phyloP scores from a whole-genome alignment of 73 alveolate species.

The Tetrahymena elliotti region DNA sequence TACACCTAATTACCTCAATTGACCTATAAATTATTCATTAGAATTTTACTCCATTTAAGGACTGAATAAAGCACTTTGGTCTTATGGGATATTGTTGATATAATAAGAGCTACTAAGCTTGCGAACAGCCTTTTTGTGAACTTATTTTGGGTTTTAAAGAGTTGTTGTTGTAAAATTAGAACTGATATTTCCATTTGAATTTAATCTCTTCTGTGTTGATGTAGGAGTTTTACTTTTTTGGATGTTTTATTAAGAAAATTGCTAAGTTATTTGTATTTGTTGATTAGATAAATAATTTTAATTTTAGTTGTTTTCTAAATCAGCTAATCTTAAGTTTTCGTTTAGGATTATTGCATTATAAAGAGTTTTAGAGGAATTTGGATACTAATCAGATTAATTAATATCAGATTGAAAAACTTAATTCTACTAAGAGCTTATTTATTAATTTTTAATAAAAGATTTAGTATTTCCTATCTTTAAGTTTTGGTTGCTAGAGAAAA shows the following conservation, averaged over 20 bases:
- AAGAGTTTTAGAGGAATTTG: not conserved
- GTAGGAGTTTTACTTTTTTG: not conserved
- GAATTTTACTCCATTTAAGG: not conserved
- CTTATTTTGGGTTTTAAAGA: not conserved
- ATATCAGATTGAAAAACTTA: not conserved
- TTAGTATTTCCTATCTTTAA: not conserved
- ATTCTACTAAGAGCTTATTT: not conserved
- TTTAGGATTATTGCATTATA: not conserved
- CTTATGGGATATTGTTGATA: not conserved
- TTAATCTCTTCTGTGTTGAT: not conserved
- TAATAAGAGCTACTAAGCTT: not conserved
- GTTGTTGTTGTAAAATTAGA: not conserved
- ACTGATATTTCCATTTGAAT: not conserved
- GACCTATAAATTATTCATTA: not conserved
- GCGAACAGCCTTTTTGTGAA: not conserved
- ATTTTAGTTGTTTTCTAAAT: not conserved
- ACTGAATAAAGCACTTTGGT: not conserved
- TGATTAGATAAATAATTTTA: not conserved
- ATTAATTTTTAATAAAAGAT: not conserved
- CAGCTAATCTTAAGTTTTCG: not conserved
- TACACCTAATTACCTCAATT: not conserved
- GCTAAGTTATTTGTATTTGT: not conserved
- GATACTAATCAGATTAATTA: not conserved
- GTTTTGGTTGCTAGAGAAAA: not conserved
- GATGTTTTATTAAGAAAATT: not conserved